Evolutionary conservation across 768 basidiomycete genomes (phyloP).

Genomic region (Collybiopsis confluens): DNA sequence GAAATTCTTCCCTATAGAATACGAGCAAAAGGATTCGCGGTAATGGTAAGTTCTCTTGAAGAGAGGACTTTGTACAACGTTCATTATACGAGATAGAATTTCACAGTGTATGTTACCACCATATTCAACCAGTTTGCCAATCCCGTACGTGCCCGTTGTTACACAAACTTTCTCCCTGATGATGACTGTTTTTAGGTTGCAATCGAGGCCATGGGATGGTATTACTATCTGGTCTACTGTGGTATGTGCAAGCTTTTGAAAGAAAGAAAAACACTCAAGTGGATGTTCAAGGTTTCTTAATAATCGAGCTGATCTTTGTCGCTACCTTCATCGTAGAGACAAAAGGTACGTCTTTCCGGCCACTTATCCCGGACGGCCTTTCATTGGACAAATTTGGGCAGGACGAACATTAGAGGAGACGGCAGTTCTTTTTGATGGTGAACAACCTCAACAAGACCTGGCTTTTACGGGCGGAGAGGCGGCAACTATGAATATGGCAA

Average conservation of each 20-base stretch:
- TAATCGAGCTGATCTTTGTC: slow-evolving; percentile 57
- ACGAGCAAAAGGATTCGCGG: slow-evolving; percentile 74
- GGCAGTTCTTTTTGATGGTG: slow-evolving; percentile 66
- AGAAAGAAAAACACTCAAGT: not conserved
- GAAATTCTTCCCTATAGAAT: slow-evolving; percentile 81
- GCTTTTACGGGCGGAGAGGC: slow-evolving; percentile 45
- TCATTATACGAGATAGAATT: slow-evolving; percentile 37
- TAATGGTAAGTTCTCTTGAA: slow-evolving; percentile 49
- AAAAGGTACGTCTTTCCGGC: slow-evolving; percentile 36
- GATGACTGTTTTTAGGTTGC: slow-evolving; percentile 36
- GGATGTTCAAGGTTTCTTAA: slow-evolving; percentile 58
- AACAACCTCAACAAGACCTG: slow-evolving; percentile 39
- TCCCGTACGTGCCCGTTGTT: slow-evolving; percentile 28
- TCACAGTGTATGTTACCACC: slow-evolving; percentile 58
- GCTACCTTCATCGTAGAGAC: slow-evolving; percentile 56
- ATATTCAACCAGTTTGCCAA: slow-evolving; percentile 82
- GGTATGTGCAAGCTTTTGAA: not conserved
- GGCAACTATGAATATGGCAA: slow-evolving; percentile 29
- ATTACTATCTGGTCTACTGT: slow-evolving; percentile 56
- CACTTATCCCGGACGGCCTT: not conserved
- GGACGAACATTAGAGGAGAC: slow-evolving; percentile 73
- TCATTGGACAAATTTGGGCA: slow-evolving; percentile 10
- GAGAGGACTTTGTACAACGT: not conserved
- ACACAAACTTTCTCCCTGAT: no score
- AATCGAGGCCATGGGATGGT: slow-evolving; percentile 51